Evolutionary conservation across 75 land plant species (phyloP).

Genomic region (Selaginella tamariscina): DNA sequence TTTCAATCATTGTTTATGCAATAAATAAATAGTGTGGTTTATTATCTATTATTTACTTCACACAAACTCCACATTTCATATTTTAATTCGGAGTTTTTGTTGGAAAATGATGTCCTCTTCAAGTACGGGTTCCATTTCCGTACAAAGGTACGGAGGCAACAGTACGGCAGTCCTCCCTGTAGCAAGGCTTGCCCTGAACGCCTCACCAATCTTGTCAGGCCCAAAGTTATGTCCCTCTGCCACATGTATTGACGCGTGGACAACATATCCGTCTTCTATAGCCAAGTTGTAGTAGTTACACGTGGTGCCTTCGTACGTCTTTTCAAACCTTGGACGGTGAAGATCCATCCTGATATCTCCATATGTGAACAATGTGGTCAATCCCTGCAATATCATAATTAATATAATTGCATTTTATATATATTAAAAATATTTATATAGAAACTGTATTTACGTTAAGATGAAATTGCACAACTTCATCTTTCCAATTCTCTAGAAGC

Average conservation of each 20-base stretch:
- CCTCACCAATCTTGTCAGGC: not conserved
- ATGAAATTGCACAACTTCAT: not conserved
- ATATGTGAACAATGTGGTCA: not conserved
- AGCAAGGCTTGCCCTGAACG: not conserved
- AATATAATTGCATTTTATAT: not conserved
- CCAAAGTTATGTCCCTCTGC: not conserved
- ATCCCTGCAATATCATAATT: not conserved
- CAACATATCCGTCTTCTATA: not conserved
- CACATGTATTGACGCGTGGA: not conserved
- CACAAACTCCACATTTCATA: too few species aligned
- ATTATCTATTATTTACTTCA: too few species aligned
- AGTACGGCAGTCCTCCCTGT: not conserved
- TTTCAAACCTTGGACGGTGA: not conserved
- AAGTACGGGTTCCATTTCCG: not conserved
- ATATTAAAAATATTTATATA: too few species aligned
- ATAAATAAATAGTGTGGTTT: too few species aligned
- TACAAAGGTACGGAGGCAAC: not conserved
- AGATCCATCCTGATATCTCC: not conserved
- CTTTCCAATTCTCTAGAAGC: not conserved
- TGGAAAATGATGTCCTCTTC: not conserved
- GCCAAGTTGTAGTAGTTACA: not conserved
- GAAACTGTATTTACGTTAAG: not conserved
- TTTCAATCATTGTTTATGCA: too few species aligned
- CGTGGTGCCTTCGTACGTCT: not conserved
- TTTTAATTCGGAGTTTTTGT: not conserved